phyloP scores from a whole-genome alignment of 805 yeast species.

The Teunomyces gatunensis region DNA sequence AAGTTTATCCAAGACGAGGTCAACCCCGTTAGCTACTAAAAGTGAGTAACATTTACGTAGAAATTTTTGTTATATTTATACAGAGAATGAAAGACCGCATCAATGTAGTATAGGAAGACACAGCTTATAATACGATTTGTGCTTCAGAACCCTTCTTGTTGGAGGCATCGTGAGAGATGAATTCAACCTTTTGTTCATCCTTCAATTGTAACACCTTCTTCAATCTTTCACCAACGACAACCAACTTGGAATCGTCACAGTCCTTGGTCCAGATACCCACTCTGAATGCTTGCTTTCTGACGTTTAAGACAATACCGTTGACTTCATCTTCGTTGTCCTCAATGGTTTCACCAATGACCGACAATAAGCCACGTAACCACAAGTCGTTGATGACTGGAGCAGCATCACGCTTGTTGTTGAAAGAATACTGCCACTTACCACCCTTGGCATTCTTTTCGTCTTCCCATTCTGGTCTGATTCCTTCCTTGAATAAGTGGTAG shows the following conservation, averaged over 20 bases:
- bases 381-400: slow-evolving; percentile 72
- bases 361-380: slow-evolving; percentile 87
- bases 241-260: slow-evolving; percentile 59
- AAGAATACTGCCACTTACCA: slow-evolving; percentile 83
- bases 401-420: slow-evolving; percentile 62
- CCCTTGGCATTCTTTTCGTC: slow-evolving; percentile 83
- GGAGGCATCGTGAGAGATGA: slow-evolving; percentile 62
- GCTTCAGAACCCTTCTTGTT: slow-evolving; percentile 39
- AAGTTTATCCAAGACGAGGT: slow-evolving; percentile 50
- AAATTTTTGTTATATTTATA: slow-evolving; percentile 1
- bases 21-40: slow-evolving; percentile 38
- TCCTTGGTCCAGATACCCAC: slow-evolving; percentile 93
- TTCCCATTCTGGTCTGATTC: slow-evolving; percentile 98
- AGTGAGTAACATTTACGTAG: background rate
- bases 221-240: slow-evolving; percentile 79
- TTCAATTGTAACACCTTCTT: slow-evolving; percentile 78
- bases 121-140: slow-evolving; percentile 29
- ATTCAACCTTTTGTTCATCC: slow-evolving; percentile 77
- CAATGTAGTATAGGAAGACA: background rate
- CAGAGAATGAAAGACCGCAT: slow-evolving; percentile 2
- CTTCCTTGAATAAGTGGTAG: slow-evolving; percentile 91
- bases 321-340: slow-evolving; percentile 82
- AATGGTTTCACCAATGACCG: slow-evolving; percentile 93
- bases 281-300: slow-evolving; percentile 78
- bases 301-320: slow-evolving; percentile 89